phyloP scores from a whole-genome alignment of 371 early-diverging fungal genomes.

The Mucor sp. region DNA sequence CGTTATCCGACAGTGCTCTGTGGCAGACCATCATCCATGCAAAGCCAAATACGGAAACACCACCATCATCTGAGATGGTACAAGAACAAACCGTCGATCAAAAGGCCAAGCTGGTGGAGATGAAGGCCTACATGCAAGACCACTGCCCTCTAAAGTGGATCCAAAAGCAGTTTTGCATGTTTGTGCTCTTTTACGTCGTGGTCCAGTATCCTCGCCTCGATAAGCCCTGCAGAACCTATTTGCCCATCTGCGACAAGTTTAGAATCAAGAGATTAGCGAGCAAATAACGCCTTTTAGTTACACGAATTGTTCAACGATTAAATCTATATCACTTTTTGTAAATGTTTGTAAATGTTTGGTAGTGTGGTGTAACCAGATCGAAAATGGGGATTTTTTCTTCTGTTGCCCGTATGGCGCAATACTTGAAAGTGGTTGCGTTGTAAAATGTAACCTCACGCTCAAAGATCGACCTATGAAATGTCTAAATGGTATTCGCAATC shows the following conservation, averaged over 20 bases:
- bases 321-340: neutral
- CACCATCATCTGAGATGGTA: too few relatives aligned
- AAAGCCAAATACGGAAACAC: neutral
- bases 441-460: slow-evolving; percentile 1
- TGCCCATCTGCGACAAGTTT: slow-evolving; percentile 42
- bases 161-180: slow-evolving; percentile 37
- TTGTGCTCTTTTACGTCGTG: slow-evolving; percentile 32
- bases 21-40: neutral
- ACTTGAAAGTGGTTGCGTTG: neutral
- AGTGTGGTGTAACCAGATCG: neutral
- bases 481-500: neutral
- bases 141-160: slow-evolving; percentile 37
- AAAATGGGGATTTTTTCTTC: neutral
- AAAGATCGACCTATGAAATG: neutral
- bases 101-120: neutral
- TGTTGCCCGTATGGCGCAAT: slow-evolving; percentile 6
- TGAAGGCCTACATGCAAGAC: neutral
- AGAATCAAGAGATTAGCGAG: slow-evolving; percentile 12
- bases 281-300: neutral
- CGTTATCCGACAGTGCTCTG: neutral
- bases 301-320: neutral
- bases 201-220: slow-evolving; percentile 38
- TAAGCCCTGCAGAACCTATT: slow-evolving; percentile 22
- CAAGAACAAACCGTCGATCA: neutral
- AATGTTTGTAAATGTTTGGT: neutral